A percentile compares a stretch with the other conserved stretches of the same genome.
These are phyloP conservation scores for Lactifluus hygrophoroides DNA, from an alignment of 768 basidiomycete genomes.

Conservation along the genomic window DNA sequence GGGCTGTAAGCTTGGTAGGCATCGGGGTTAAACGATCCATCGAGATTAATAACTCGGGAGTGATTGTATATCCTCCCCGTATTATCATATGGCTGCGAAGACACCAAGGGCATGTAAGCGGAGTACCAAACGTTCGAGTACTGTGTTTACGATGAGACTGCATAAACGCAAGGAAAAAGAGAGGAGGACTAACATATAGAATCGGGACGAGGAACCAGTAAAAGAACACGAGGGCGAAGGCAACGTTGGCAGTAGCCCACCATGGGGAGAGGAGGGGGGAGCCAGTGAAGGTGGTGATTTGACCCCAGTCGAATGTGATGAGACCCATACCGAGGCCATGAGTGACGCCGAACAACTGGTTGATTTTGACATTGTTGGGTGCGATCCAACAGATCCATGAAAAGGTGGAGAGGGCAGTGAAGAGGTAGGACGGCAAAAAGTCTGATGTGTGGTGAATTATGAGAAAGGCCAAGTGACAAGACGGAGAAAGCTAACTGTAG, in stretches of 20 bases:
- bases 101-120: not conserved
- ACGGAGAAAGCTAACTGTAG: too few species aligned
- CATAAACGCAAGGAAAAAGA: not conserved
- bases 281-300: conserved; percentile 52
- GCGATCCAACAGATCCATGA: not conserved
- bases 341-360: not conserved
- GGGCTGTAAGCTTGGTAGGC: conserved; percentile 52
- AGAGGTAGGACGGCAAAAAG: not conserved
- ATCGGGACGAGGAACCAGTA: not conserved
- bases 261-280: conserved; percentile 41
- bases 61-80: conserved; percentile 60
- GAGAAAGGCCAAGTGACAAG: not conserved
- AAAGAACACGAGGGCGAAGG: conserved; percentile 85
- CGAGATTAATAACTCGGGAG: conserved; percentile 42
- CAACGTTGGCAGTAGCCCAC: conserved; percentile 91
- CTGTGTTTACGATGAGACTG: conserved; percentile 32
- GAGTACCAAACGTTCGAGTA: conserved; percentile 49
- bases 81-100: conserved; percentile 54
- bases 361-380: not conserved
- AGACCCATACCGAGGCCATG: conserved; percentile 46
- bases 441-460: not conserved
- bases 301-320: conserved; percentile 88
- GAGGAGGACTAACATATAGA: conserved; percentile 36
- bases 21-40: conserved; percentile 45
- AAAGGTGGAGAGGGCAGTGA: not conserved